Percentiles rank a stretch among this genome's conserved stretches.
Conservation (phyloP, 305 asterid genomes). For the Petunia hybrid region DNA sequence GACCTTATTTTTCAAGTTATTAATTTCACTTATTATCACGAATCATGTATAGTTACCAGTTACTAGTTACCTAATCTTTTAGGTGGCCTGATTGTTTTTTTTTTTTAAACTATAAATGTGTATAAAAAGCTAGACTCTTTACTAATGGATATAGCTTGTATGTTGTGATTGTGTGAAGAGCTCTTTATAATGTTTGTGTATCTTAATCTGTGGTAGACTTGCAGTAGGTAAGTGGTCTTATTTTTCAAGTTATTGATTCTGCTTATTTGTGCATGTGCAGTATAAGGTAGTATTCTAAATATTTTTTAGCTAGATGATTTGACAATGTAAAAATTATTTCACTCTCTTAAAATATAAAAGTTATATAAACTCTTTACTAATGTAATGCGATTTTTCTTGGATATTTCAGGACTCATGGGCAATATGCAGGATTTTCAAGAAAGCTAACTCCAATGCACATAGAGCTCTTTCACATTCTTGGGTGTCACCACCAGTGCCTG, state of each 20-base stretch:
- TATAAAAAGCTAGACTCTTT: not conserved
- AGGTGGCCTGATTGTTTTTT: not conserved
- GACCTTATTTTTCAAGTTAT: not conserved
- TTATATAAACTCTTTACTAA: not conserved
- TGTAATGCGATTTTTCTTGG: not conserved
- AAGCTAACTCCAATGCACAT: slow-evolving; percentile 66
- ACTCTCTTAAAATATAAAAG: not conserved
- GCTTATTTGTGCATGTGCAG: not conserved
- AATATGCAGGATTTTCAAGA: slow-evolving; percentile 86
- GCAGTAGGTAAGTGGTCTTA: not conserved
- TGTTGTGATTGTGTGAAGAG: rapidly evolving
- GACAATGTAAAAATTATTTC: not conserved
- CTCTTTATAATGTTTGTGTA: not conserved
- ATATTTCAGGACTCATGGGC: slow-evolving; percentile 81
- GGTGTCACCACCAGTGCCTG: slow-evolving; percentile 52
- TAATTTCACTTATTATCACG: not conserved
- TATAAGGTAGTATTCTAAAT: no score
- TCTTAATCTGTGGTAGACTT: not conserved
- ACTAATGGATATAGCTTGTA: not conserved
- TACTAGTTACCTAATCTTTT: not conserved
- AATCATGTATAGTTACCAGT: not conserved
- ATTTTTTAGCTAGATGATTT: not conserved
- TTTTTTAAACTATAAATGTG: not conserved
- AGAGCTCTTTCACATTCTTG: slow-evolving; percentile 77
- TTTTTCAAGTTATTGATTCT: not conserved